These are phyloP conservation scores for Cenchrus fungigraminus DNA, from an alignment of 176 grass and related monocot species.

Conservation along the genomic window DNA sequence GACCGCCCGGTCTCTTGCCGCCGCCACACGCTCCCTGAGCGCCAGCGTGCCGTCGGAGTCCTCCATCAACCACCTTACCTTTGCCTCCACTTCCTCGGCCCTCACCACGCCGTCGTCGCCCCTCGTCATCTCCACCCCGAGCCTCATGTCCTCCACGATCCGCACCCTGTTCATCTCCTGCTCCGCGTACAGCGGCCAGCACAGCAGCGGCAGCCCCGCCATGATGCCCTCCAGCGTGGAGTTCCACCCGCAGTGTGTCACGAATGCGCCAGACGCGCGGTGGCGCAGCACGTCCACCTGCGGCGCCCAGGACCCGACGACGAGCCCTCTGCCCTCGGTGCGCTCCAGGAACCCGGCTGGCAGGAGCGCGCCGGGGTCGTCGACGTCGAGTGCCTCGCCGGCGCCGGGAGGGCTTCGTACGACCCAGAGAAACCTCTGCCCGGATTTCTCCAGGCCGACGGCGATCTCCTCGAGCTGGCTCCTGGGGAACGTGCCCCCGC, in stretches of 20 bases:
- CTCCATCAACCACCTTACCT: constrained; percentile 36
- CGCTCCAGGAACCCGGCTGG: constrained; percentile 10
- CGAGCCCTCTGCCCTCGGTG: background rate
- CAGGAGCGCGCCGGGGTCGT: background rate
- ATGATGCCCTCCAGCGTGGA: constrained; percentile 38
- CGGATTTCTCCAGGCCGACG: background rate
- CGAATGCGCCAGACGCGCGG: constrained; percentile 27
- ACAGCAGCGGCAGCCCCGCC: constrained; percentile 38
- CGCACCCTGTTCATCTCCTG: constrained; percentile 40
- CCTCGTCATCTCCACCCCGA: constrained; percentile 5
- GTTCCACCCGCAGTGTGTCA: constrained; percentile 63
- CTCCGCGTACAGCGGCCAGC: constrained; percentile 46
- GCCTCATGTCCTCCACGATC: constrained; percentile 39
- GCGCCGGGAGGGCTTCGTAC: background rate
- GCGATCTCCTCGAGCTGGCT: constrained; percentile 16
- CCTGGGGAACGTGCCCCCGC: constrained; percentile 2
- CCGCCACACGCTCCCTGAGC: background rate
- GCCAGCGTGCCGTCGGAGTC: background rate
- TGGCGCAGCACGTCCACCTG: constrained; percentile 38
- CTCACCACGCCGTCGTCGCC: background rate
- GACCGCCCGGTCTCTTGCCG: background rate
- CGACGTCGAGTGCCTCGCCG: background rate
- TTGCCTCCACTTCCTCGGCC: constrained; percentile 8
- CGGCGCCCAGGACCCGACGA: constrained; percentile 26
- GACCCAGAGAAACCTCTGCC: constrained; percentile 18